Base-by-base conservation (phyloP, 331 rosid species). In the Saraca asoca region DNA sequence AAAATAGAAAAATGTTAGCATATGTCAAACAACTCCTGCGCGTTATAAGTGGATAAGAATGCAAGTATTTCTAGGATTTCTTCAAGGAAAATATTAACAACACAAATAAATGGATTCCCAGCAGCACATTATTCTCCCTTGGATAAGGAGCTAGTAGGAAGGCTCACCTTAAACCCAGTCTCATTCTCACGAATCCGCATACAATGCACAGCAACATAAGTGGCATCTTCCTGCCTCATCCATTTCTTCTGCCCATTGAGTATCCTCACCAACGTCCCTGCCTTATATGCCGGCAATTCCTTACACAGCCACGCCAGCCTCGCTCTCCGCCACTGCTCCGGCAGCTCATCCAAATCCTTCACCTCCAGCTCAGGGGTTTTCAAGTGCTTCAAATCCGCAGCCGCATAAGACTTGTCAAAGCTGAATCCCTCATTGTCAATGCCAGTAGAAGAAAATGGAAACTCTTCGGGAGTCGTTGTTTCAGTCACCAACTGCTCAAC, bases 221-320 rank as follows among this genome's bases (percentile, higher is more conserved):
- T 69, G 12, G 82, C 64, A n/a, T 77, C 85, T 1, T 87, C 96
- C 35, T 89, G 96, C 70, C 73, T 82, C 78, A 89, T 33, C 98
- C 98, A 92, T 57, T 92, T 92, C 78, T 17, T 82, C 82, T 92
- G 96, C 18, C 75, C 98, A 55, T 89, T 92, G 41, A 92, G 89
- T 51, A 92, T 70, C 43, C 85, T 76, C 7, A 85, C 71, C 63
- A 90, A 56, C 7, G 88, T 83, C 14, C 84, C 91, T 7, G 83
- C 73, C 78, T 86, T 91, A 35, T 91, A 89, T 1, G 84, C 80
- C 9, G 94, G 97, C 13, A 88, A 68, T 44, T 91, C 91, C 82
- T 91, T 91, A 67, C 97, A 91, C 55, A 91, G 82, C 97, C 97
- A 91, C 16, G 97, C 97, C 77, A 91, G 65, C 79, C 86, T 91